Percentiles rank a stretch among this genome's conserved stretches.
phyloP scores from a whole-genome alignment of 2,329 filamentous ascomycete genomes.

The Fusarium graminum region DNA sequence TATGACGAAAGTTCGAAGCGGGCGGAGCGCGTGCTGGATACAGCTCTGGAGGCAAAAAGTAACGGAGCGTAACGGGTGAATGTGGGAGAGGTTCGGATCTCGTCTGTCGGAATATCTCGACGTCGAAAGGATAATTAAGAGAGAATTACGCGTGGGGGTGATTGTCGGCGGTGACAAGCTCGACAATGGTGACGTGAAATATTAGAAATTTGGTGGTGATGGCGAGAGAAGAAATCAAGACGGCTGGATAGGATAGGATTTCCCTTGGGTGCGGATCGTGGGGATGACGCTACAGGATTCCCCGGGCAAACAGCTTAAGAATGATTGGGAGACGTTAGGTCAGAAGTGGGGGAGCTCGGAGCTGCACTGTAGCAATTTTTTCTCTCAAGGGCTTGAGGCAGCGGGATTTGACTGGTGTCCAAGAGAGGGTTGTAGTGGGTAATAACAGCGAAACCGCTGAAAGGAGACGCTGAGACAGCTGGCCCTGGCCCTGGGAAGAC shows the following conservation, averaged over 20 bases:
- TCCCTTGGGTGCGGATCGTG: constrained; percentile 48
- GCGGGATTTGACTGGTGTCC: constrained; percentile 38
- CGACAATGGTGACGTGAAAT: constrained; percentile 12
- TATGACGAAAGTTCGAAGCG: constrained; percentile 36
- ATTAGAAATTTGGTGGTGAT: constrained; percentile 25
- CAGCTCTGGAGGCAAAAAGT: constrained; percentile 28
- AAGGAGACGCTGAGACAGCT: constrained; percentile 22
- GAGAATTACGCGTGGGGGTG: not conserved
- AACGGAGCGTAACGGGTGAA: constrained; percentile 28
- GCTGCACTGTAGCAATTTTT: constrained; percentile 41
- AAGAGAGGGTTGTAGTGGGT: constrained; percentile 40
- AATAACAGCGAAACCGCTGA: constrained; percentile 26
- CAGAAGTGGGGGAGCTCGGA: constrained; percentile 45
- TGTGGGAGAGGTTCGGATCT: constrained; percentile 22
- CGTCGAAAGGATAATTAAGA: constrained; percentile 14
- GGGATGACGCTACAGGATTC: constrained; percentile 50
- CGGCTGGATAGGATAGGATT: constrained; percentile 41
- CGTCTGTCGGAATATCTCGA: constrained; percentile 26
- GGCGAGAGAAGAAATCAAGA: constrained; percentile 31
- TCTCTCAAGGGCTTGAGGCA: constrained; percentile 37
- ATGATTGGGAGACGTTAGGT: constrained; percentile 43
- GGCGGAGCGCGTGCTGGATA: constrained; percentile 31
- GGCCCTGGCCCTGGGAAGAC: constrained; percentile 13
- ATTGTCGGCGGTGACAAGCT: constrained; percentile 13
- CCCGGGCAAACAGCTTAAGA: constrained; percentile 36